Base-by-base conservation (phyloP, 768 basidiomycete genomes). In the Paxillus rubicundulus region DNA sequence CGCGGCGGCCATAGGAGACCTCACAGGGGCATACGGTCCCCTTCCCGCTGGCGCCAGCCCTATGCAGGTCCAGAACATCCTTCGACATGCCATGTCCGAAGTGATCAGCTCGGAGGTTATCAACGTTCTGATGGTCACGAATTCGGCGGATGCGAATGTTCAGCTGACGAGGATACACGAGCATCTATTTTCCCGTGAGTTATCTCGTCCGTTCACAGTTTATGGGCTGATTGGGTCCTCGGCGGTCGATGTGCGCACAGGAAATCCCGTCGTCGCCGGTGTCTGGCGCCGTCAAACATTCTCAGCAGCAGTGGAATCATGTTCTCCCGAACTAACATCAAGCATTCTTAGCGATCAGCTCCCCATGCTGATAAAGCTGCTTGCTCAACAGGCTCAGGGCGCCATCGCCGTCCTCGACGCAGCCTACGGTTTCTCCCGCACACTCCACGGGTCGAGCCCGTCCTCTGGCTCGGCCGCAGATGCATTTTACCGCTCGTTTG, bases 211-310 rank as follows among this genome's bases (percentile, higher is more conserved):
- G 39, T 13, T 41, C 21, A 20, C 28, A 41, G 13, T 46, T 46
- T 24, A 17, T 24, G 17, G 37, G 30, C 30, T 32, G 30, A 32
- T 8, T 30, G 7, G 9, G 32, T 10, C 13, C 10, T 33, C 4
- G 28, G 24, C 8, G 24, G 9, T 28, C 28, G 20, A 13, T 8
- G 13, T 16, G 17, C 6, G 28, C 47, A 39, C 60, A 92, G 89
- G 89, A 46, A 89, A 93, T 62, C 85, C 92, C 12, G 85, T 89
- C 4, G 89, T 94, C n/a, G 92, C 92, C 0, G 80, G 82, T 37
- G 91, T 94, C 17, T 94, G 92, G 92, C 82, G 92, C 20, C 82
- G 90, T 10, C 91, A 94, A 65, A 93, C 91, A 3, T 92, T 92
- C 71, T 86, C 87, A 10, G 91, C 91, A 0, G 89, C 91, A 4